A percentile compares a stretch with the other conserved stretches of the same genome.
These are phyloP conservation scores for Tetrapisispora pingtungensis DNA, from an alignment of 805 yeast genomes.

Conservation along the genomic window DNA sequence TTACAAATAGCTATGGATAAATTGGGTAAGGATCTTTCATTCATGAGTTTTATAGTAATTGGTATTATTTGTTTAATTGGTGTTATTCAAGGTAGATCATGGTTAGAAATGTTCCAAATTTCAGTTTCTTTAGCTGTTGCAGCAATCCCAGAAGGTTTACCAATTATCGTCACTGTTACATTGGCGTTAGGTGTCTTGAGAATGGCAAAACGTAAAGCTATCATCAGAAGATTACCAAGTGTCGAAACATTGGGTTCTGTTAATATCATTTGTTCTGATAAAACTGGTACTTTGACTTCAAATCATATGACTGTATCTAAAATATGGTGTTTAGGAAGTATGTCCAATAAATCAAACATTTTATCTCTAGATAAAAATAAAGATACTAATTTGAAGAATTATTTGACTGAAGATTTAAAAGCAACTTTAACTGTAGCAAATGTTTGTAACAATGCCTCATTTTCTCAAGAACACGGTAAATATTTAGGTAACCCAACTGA, in stretches of 20 bases:
- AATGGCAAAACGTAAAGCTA: slow-evolving; percentile 92
- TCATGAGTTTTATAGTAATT: slow-evolving; percentile 76
- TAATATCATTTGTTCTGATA: slow-evolving; percentile 86
- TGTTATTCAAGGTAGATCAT: slow-evolving; percentile 79
- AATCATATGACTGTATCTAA: slow-evolving; percentile 86
- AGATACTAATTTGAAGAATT: slow-evolving; percentile 31
- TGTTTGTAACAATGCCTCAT: slow-evolving; percentile 66
- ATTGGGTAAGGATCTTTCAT: slow-evolving; percentile 81
- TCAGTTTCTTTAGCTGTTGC: slow-evolving; percentile 97
- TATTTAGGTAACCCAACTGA: slow-evolving; percentile 92
- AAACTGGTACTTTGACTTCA: slow-evolving; percentile 83
- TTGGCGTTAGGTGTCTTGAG: slow-evolving; percentile 91
- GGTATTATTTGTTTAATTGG: slow-evolving; percentile 90
- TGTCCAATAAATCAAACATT: slow-evolving; percentile 31
- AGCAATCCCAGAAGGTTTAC: slow-evolving; percentile 97
- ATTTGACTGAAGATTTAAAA: slow-evolving; percentile 45
- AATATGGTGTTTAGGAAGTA: slow-evolving; percentile 63
- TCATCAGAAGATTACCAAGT: slow-evolving; percentile 86
- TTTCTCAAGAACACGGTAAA: slow-evolving; percentile 55
- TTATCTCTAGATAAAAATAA: slow-evolving; percentile 39
- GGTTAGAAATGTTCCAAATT: slow-evolving; percentile 97
- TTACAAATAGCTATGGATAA: slow-evolving; percentile 92
- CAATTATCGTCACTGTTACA: slow-evolving; percentile 95
- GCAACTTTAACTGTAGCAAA: slow-evolving; percentile 55
- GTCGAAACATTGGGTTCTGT: slow-evolving; percentile 94